A percentile compares a stretch with the other conserved stretches of the same genome.
Evolutionary conservation across 208 protist genomes (phyloP).

Genomic region (Phytomonas sp.): DNA sequence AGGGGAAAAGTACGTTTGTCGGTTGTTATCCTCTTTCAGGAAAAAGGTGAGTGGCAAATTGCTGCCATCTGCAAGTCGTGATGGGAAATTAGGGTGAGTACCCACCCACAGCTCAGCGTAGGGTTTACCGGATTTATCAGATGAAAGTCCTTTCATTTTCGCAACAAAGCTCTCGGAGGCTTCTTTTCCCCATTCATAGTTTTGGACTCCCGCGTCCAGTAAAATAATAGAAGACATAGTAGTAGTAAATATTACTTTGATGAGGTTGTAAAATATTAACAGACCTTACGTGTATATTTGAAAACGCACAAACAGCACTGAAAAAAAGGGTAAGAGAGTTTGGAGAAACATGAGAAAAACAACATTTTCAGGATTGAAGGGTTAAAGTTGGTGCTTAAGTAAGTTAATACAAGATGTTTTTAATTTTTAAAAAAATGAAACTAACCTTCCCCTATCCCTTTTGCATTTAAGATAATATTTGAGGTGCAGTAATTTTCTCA

Average conservation of each 20-base stretch:
- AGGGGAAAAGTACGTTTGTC: slow-evolving; percentile 45
- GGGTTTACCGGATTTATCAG: slow-evolving; percentile 39
- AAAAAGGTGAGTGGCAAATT: slow-evolving; percentile 53
- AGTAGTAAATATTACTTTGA: slow-evolving; percentile 1
- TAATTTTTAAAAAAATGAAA: slow-evolving; percentile 6
- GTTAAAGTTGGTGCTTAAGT: background rate
- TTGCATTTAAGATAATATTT: background rate
- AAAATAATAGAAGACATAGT: slow-evolving; percentile 36
- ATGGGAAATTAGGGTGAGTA: slow-evolving; percentile 92
- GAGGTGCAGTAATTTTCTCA: background rate
- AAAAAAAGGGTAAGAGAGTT: slow-evolving; percentile 8
- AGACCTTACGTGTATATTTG: slow-evolving; percentile 6
- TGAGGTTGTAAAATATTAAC: slow-evolving; percentile 2
- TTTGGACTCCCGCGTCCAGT: slow-evolving; percentile 62
- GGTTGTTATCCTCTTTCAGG: slow-evolving; percentile 28
- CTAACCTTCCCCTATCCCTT: background rate
- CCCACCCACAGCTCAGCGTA: slow-evolving; percentile 98
- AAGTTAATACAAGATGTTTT: background rate
- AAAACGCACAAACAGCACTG: slow-evolving; percentile 1
- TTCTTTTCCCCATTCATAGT: slow-evolving; percentile 82
- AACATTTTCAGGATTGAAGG: background rate
- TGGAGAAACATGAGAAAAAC: background rate
- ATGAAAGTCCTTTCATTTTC: slow-evolving; percentile 56
- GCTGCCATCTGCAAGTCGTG: slow-evolving; percentile 24
- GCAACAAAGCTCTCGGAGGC: slow-evolving; percentile 76